A percentile compares a stretch with the other conserved stretches of the same genome.
Evolutionary conservation across 495 filamentous ascomycete species (phyloP).

Genomic region (Penicillium diatomitis): DNA sequence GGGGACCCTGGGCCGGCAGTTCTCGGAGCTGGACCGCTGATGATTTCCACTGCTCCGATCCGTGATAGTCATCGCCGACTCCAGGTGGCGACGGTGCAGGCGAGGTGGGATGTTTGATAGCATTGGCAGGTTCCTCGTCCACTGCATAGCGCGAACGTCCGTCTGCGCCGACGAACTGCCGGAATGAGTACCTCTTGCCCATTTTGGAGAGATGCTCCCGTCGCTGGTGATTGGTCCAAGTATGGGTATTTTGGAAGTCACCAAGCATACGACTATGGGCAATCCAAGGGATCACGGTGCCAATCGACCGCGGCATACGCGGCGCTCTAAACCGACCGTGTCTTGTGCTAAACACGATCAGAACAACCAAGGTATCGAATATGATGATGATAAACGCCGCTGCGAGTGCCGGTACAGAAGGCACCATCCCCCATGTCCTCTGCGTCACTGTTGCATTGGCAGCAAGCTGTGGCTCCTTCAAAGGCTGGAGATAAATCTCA

Average conservation of each 20-base stretch:
- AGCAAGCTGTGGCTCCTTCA: constrained; percentile 12
- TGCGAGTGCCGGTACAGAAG: constrained; percentile 24
- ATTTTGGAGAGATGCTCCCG: constrained; percentile 21
- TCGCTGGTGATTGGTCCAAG: constrained; percentile 23
- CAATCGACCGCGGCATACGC: constrained; percentile 32
- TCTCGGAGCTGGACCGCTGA: constrained; percentile 15
- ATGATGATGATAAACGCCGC: constrained; percentile 27
- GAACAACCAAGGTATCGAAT: constrained; percentile 28
- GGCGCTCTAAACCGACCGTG: constrained; percentile 31
- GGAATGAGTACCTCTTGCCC: constrained; percentile 30
- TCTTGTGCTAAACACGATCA: constrained; percentile 32
- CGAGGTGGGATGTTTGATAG: neutral
- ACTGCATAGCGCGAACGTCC: constrained; percentile 30
- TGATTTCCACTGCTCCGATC: constrained; percentile 6
- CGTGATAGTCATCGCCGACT: neutral
- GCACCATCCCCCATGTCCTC: constrained; percentile 29
- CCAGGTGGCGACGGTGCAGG: neutral
- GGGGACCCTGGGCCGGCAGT: neutral
- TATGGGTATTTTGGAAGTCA: constrained; percentile 27
- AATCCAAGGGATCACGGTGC: constrained; percentile 32
- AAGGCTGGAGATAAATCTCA: constrained; percentile 25
- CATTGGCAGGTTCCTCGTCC: constrained; percentile 22
- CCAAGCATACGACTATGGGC: constrained; percentile 31
- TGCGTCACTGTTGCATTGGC: constrained; percentile 23
- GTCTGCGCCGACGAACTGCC: constrained; percentile 26